Evolutionary conservation across 192 early-diverging fungal species (phyloP).

Genomic region (Gryganskiella cystojenkinii): DNA sequence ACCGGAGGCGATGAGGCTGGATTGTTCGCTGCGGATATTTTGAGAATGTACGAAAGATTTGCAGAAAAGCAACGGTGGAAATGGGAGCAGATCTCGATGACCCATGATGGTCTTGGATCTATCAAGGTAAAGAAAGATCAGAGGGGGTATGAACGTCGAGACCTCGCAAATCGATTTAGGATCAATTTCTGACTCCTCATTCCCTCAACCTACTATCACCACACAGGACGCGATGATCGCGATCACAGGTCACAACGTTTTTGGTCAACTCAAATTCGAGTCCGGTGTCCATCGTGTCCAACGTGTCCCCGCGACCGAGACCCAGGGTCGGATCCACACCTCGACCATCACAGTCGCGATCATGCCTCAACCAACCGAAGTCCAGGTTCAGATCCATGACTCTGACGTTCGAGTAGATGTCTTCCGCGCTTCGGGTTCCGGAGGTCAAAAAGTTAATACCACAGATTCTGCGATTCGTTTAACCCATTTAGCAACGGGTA

Average conservation of each 20-base stretch:
- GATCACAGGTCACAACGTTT: slow-evolving; percentile 76
- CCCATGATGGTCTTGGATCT: slow-evolving; percentile 56
- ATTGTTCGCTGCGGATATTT: slow-evolving; percentile 75
- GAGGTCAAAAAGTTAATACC: slow-evolving; percentile 96
- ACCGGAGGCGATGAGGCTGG: slow-evolving; percentile 85
- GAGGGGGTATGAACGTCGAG: too few relatives aligned
- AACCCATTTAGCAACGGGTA: slow-evolving; percentile 92
- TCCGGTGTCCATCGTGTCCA: slow-evolving; percentile 88
- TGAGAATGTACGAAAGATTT: slow-evolving; percentile 82
- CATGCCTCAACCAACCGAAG: slow-evolving; percentile 76
- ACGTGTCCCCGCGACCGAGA: slow-evolving; percentile 82
- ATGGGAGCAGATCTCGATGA: slow-evolving; percentile 65
- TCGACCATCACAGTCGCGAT: slow-evolving; percentile 84
- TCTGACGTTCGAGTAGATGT: slow-evolving; percentile 76
- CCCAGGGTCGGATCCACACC: slow-evolving; percentile 81
- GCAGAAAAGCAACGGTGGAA: slow-evolving; percentile 71
- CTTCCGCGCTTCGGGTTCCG: slow-evolving; percentile 81
- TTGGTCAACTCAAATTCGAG: slow-evolving; percentile 82
- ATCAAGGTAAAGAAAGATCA: slow-evolving; percentile 59
- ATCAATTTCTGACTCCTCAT: not conserved
- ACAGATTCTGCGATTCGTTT: slow-evolving; percentile 95
- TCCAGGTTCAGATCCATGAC: slow-evolving; percentile 75
- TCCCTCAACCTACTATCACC: too few relatives aligned
- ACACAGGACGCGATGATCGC: slow-evolving; percentile 74
- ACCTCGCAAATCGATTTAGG: too few relatives aligned